Base-by-base conservation (phyloP, 2,329 filamentous ascomycete genomes). In the Capronia americana region DNA sequence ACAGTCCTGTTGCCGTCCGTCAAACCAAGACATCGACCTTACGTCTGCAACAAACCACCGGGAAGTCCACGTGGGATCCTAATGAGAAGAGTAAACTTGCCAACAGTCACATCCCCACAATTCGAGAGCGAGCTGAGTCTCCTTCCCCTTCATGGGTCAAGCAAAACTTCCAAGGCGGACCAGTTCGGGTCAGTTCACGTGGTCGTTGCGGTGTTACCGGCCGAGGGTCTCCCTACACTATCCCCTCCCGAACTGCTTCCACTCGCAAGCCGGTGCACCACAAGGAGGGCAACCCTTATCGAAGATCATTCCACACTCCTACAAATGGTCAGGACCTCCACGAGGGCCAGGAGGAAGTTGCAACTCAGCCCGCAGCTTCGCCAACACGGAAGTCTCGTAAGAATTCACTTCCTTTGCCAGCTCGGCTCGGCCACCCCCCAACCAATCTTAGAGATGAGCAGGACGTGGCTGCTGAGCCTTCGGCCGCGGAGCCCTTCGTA, bases 201-300 rank as follows among this genome's bases (percentile, higher is more conserved):
- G 61, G 61, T 46, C 67, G 67, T 12, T 57, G 65, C 32, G 66
- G 54, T 17, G 69, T 71, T 23, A 68, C 70, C 24, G 63, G 48
- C 41, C 57, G 65, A 57, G 69, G 70, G 8, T 71, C 69, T 28
- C 70, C 70, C 14, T 71, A 69, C 59, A 66, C 62, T 8, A 62
- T 66, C 32, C 57, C 67, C 24, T 48, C 62, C 20, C 58, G 60
- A 12, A 46, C 54, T 12, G 53, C 28, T 12, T 50, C 54, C 17
- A 44, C 11, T 12, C 24, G 20, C 17, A 61, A 61, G 30, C 56
- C 46, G 23, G 46, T 51, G 4, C 24, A 28, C 3, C 57, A 26
- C 4, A n/a, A 62, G 11, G 28, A 55, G 32, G 53, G n/a, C 24
- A 26, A 48, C 7, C 32, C 30, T 48, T 24, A 23, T 32, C 5